Conservation (phyloP, 2,329 filamentous ascomycete genomes). For the Pyrenophora graminea region DNA sequence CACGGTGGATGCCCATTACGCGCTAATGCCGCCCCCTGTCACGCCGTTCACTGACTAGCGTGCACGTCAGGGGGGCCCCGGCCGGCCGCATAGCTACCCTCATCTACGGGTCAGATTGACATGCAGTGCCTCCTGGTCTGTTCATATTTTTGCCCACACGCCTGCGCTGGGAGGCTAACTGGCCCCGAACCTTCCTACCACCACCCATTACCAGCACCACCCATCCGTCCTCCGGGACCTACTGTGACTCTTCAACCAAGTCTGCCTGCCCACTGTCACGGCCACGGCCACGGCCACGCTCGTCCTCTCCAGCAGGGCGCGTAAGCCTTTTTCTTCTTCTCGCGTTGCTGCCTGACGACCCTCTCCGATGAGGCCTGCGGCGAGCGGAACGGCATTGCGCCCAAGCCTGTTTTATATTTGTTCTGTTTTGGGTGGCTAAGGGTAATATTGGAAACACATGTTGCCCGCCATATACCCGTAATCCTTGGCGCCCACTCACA, state of each 20-base stretch:
- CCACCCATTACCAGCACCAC: background rate
- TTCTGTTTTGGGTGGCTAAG: slow-evolving; percentile 7
- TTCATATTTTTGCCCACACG: slow-evolving; percentile 16
- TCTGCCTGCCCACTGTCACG: too few species aligned
- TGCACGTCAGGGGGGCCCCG: slow-evolving; percentile 25
- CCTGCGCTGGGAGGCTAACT: slow-evolving; percentile 22
- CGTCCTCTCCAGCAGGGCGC: background rate
- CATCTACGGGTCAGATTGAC: slow-evolving; percentile 34
- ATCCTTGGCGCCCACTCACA: slow-evolving; percentile 18
- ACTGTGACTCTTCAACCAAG: too few species aligned
- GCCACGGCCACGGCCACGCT: too few species aligned
- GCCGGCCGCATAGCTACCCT: slow-evolving; percentile 27
- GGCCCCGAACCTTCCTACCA: slow-evolving; percentile 16
- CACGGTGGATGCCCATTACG: slow-evolving; percentile 13
- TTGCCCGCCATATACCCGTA: slow-evolving; percentile 31
- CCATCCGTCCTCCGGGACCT: too few species aligned
- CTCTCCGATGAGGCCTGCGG: background rate
- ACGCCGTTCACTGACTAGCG: slow-evolving; percentile 23
- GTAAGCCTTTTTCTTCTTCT: background rate
- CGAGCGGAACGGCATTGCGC: background rate
- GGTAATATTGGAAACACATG: slow-evolving; percentile 14
- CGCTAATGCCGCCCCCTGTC: slow-evolving; percentile 18
- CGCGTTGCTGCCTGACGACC: slow-evolving; percentile 8
- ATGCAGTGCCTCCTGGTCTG: slow-evolving; percentile 25
- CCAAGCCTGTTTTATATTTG: slow-evolving; percentile 12